These are phyloP conservation scores for Diaporthe sp. DNA, from an alignment of 2,329 filamentous ascomycete genomes.

Conservation along the genomic window DNA sequence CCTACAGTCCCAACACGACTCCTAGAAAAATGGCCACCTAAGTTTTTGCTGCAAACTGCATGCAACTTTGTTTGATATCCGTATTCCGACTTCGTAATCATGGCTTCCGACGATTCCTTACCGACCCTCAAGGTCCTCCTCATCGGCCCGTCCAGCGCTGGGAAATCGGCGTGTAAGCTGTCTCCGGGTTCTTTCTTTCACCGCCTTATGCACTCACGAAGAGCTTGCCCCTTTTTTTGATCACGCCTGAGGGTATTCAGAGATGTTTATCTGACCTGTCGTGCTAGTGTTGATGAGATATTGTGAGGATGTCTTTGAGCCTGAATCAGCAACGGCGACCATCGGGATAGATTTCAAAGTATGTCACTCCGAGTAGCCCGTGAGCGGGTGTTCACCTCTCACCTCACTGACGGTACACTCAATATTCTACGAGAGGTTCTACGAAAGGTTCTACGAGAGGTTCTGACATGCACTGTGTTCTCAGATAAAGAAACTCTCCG, in stretches of 20 bases:
- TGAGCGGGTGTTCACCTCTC: background rate
- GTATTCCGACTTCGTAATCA: conserved; percentile 35
- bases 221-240: background rate
- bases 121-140: conserved; percentile 64
- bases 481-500: conserved; percentile 63
- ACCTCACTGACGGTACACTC: background rate
- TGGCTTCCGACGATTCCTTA: conserved; percentile 58
- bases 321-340: conserved; percentile 63
- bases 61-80: background rate
- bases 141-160: conserved; percentile 65
- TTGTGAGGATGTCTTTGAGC: conserved; percentile 67
- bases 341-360: conserved; percentile 69
- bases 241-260: background rate
- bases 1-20: background rate
- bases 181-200: background rate
- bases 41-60: background rate
- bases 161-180: conserved; percentile 64
- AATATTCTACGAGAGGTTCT: background rate
- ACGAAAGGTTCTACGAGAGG: background rate
- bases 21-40: background rate
- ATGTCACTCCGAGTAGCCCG: conserved; percentile 15
- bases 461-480: conserved; percentile 10
- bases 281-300: conserved; percentile 62
- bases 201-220: background rate
- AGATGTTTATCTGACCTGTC: background rate